Conservation (phyloP, 139 green algal genomes). For the Picochlorum sp. region DNA sequence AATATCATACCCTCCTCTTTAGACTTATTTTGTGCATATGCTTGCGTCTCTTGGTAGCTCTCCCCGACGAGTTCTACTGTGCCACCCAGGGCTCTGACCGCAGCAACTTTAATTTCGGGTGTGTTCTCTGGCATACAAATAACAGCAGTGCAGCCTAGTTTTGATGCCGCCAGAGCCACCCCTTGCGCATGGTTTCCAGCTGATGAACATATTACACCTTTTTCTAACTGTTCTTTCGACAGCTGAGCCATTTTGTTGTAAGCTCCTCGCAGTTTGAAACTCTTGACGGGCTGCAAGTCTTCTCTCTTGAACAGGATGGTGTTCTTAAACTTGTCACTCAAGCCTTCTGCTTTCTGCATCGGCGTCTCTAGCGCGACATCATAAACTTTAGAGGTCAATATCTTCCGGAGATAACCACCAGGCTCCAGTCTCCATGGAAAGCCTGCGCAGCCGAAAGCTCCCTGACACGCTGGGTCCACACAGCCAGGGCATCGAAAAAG, state of each 20-base stretch:
- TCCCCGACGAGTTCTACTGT: conserved; percentile 87
- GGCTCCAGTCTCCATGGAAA: conserved; percentile 47
- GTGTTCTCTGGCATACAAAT: conserved; percentile 89
- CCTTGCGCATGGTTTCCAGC: conserved; percentile 95
- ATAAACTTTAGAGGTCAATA: conserved; percentile 91
- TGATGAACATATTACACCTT: conserved; percentile 82
- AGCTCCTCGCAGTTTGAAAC: conserved; percentile 89
- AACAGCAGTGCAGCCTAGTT: conserved; percentile 59
- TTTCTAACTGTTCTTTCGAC: conserved; percentile 40
- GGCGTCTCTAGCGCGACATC: conserved; percentile 81
- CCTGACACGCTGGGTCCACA: conserved; percentile 46
- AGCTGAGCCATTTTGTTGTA: conserved; percentile 92
- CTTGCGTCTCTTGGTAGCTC: conserved; percentile 85
- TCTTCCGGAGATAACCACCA: conserved; percentile 77
- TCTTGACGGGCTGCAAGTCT: conserved; percentile 88
- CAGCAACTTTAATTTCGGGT: conserved; percentile 70
- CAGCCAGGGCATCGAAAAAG: conserved; percentile 66
- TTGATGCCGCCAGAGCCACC: conserved; percentile 68
- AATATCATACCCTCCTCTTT: conserved; percentile 60
- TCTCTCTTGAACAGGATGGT: conserved; percentile 82
- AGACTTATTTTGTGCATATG: conserved; percentile 16
- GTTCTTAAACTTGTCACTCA: conserved; percentile 62
- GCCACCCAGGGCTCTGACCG: conserved; percentile 72
- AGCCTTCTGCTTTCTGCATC: conserved; percentile 60
- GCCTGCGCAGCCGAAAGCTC: conserved; percentile 36